Evolutionary conservation across 2,329 filamentous ascomycete species (phyloP).

Genomic region (Hypocrella siamensis): DNA sequence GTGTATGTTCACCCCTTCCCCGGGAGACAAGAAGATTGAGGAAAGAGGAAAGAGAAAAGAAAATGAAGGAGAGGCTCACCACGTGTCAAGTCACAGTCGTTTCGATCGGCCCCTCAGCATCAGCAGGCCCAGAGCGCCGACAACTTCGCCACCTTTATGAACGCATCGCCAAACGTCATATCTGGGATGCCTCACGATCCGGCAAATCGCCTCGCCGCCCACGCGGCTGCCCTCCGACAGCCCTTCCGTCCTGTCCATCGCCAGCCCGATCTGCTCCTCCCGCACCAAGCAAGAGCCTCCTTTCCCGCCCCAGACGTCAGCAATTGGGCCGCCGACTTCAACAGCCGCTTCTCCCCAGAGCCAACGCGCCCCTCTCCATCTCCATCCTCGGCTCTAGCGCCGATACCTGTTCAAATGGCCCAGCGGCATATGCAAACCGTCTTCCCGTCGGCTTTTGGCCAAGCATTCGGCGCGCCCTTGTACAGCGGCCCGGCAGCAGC

Average conservation of each 20-base stretch:
- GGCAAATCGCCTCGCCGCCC: conserved; percentile 17
- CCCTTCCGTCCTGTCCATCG: conserved; percentile 1
- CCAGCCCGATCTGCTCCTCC: conserved; percentile 4
- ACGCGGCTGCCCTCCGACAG: conserved; percentile 14
- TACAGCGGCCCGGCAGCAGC: conserved; percentile 11
- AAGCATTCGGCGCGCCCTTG: conserved; percentile 10
- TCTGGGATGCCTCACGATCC: conserved; percentile 16
- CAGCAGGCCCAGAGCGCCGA: conserved; percentile 11
- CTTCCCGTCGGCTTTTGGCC: conserved; percentile 16
- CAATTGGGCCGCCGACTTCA: conserved; percentile 23
- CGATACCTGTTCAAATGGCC: no score
- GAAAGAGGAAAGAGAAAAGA: background rate
- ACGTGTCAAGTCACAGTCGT: conserved; percentile 11
- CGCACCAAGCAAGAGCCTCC: conserved; percentile 10
- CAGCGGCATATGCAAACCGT: conserved; percentile 9
- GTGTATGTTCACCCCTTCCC: conserved; percentile 12
- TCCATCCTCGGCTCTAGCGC: no score
- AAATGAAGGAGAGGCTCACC: conserved; percentile 2
- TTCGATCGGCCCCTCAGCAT: conserved; percentile 15
- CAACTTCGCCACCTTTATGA: conserved; percentile 20
- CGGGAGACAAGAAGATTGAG: no score
- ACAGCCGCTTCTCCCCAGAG: conserved; percentile 11
- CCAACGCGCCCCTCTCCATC: conserved; percentile 5
- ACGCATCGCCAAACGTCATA: conserved; percentile 11
- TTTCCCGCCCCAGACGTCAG: conserved; percentile 10